These are phyloP conservation scores for Colletotrichum australisinense DNA, from an alignment of 2,329 filamentous ascomycete species.

Conservation along the genomic window DNA sequence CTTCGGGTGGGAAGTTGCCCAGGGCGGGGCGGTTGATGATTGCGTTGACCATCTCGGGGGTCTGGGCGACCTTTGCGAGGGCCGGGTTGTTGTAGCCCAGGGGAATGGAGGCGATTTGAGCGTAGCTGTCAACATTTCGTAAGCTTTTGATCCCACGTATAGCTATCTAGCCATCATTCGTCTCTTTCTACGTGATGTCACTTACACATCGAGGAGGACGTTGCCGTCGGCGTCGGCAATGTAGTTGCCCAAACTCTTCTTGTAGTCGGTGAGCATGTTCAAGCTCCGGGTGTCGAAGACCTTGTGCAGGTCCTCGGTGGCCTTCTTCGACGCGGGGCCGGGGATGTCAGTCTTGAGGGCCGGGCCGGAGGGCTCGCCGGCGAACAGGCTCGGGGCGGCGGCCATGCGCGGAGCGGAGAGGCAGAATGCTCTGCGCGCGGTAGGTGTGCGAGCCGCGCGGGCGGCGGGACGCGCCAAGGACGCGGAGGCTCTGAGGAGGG, in stretches of 20 bases:
- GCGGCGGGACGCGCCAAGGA: constrained; percentile 29
- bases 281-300: constrained; percentile 89
- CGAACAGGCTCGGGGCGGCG: constrained; percentile 46
- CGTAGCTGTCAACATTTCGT: constrained; percentile 66
- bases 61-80: constrained; percentile 76
- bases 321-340: constrained; percentile 78
- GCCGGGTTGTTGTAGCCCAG: constrained; percentile 92
- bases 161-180: too few species aligned
- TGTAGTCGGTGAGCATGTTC: constrained; percentile 85
- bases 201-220: constrained; percentile 77
- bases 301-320: constrained; percentile 76
- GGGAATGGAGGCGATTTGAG: constrained; percentile 93
- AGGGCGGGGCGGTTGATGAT: constrained; percentile 91
- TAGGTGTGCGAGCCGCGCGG: constrained; percentile 19
- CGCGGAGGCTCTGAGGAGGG: constrained; percentile 28
- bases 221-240: constrained; percentile 80
- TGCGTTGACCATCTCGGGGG: constrained; percentile 81
- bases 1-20: constrained; percentile 88
- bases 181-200: neutral
- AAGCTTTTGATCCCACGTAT: neutral
- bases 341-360: constrained; percentile 73
- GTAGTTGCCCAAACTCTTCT: constrained; percentile 83
- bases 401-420: constrained; percentile 30
- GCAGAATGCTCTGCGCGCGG: constrained; percentile 28
- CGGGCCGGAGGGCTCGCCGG: constrained; percentile 64